phyloP scores from a whole-genome alignment of 1,139 yeast genomes.

The Candida gigantensis region DNA sequence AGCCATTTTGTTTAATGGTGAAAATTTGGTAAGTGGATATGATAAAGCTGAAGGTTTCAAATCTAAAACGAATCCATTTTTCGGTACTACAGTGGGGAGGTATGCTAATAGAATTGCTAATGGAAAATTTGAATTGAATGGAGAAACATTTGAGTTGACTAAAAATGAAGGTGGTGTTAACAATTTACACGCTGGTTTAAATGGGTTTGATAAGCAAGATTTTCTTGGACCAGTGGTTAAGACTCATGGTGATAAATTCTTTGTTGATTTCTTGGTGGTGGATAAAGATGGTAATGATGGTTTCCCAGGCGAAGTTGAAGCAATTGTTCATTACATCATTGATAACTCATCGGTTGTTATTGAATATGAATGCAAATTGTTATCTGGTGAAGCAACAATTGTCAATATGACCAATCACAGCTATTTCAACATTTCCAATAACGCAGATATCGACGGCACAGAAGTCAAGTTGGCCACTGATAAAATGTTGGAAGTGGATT shows the following conservation, averaged over 20 bases:
- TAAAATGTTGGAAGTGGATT: constrained; percentile 40
- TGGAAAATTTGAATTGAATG: constrained; percentile 45
- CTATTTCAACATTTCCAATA: constrained; percentile 49
- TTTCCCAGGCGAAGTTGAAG: constrained; percentile 55
- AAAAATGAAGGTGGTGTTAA: constrained; percentile 42
- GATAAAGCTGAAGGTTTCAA: constrained; percentile 38
- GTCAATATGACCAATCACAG: constrained; percentile 66
- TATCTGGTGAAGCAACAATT: constrained; percentile 44
- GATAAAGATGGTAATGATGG: constrained; percentile 54
- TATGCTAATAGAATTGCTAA: constrained; percentile 60
- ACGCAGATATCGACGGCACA: constrained; percentile 36
- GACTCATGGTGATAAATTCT: constrained; percentile 29
- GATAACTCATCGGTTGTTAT: constrained; percentile 32
- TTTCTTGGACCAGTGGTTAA: constrained; percentile 55
- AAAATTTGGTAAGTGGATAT: constrained; percentile 35
- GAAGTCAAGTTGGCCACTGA: constrained; percentile 29
- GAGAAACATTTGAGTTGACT: constrained; percentile 39
- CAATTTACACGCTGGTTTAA: constrained; percentile 54
- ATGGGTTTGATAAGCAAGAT: constrained; percentile 52
- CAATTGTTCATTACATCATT: constrained; percentile 44
- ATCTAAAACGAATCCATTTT: constrained; percentile 44
- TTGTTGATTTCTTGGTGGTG: constrained; percentile 39
- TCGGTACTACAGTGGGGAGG: constrained; percentile 67
- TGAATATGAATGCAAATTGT: constrained; percentile 50
- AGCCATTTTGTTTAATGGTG: constrained; percentile 36